Evolutionary conservation across 2,329 filamentous ascomycete species (phyloP), one percentile per base, ranked within the genome.

Genomic region (Pseudogymnoascus sp.): DNA sequence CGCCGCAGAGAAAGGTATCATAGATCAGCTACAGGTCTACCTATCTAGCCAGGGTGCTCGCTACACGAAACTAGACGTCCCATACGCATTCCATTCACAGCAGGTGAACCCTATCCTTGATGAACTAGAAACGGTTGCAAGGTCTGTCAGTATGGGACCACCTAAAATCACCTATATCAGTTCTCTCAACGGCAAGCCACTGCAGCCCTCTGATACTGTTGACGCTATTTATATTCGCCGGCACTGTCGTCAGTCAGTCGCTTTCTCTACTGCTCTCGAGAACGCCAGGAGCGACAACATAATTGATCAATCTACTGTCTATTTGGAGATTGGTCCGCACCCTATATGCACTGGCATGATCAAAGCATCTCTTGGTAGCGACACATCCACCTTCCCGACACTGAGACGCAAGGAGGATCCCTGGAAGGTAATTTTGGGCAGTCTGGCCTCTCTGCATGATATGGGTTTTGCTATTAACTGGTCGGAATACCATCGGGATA

Each of bases 241-340:
- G 57, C 83, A 87, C 62, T 81, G 83, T 14, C 81, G 87, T 6
- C 81, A 88, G 70, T 76, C 86, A 5, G 87, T 90, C 66, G 79
- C 89, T 72, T 87, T 91, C 73, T 77, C 81, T 62, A 80, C 79
- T 58, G 86, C 83, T 12, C 74, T 91, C 1, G 75, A 80, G 14
- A 77, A 77, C 28, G 85, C 82, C 9, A 79, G 83, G 67, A 75
- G 81, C 57, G 75, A 79, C 12, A 81, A 79, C 63, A 73, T 79
- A 16, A 82, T 89, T 57, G 80, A 86, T 65, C 82, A 85, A 65
- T 83, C 85, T 72, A 88, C 86, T 1, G 78, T 84, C 28, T 89
- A 83, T 81, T 74, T 91, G 59, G 88, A 91, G 71, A 75, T 90
- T 63, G 88, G 88, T 12, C 86, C 87, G 38, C 85, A 89, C 67